phyloP scores from a whole-genome alignment of 2,329 filamentous ascomycete genomes.

The Penicillium sp. region DNA sequence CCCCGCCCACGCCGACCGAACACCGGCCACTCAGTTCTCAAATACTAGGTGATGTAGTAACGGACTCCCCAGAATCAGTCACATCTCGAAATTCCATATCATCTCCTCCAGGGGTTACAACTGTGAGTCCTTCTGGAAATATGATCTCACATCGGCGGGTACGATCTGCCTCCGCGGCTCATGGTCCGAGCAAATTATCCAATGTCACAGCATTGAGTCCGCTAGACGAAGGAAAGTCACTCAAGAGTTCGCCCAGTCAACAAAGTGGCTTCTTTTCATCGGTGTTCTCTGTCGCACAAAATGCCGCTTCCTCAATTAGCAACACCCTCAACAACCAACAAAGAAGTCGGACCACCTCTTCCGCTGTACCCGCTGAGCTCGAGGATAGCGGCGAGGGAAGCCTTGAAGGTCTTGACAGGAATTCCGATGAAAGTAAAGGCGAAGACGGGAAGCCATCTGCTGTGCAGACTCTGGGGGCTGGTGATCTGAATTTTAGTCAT shows the following conservation, averaged over 20 bases:
- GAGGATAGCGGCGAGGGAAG: conserved; percentile 28
- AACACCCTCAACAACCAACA: conserved; percentile 58
- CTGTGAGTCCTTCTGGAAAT: conserved; percentile 62
- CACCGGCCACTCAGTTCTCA: conserved; percentile 35
- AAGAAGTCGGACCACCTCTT: conserved; percentile 39
- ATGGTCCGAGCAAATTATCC: conserved; percentile 82
- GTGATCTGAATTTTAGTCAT: conserved; percentile 85
- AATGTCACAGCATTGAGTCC: conserved; percentile 71
- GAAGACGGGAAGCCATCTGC: conserved; percentile 66
- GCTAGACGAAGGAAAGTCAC: conserved; percentile 60
- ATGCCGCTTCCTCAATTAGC: conserved; percentile 77
- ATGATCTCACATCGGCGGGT: conserved; percentile 71
- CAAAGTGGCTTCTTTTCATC: conserved; percentile 81
- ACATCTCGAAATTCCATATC: conserved; percentile 26
- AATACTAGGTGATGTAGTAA: conserved; percentile 29
- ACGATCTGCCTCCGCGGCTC: conserved; percentile 54
- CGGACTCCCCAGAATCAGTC: conserved; percentile 41
- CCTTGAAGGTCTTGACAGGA: conserved; percentile 28
- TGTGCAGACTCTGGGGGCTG: conserved; percentile 82
- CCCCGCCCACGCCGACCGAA: conserved; percentile 62
- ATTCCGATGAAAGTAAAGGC: conserved; percentile 25
- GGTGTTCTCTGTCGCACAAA: conserved; percentile 89
- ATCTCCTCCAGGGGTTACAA: conserved; percentile 44
- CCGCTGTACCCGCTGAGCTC: conserved; percentile 29
- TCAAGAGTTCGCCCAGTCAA: conserved; percentile 55